Evolutionary conservation across 495 filamentous ascomycete genomes (phyloP).

Genomic region (Penicillium pancosmium): DNA sequence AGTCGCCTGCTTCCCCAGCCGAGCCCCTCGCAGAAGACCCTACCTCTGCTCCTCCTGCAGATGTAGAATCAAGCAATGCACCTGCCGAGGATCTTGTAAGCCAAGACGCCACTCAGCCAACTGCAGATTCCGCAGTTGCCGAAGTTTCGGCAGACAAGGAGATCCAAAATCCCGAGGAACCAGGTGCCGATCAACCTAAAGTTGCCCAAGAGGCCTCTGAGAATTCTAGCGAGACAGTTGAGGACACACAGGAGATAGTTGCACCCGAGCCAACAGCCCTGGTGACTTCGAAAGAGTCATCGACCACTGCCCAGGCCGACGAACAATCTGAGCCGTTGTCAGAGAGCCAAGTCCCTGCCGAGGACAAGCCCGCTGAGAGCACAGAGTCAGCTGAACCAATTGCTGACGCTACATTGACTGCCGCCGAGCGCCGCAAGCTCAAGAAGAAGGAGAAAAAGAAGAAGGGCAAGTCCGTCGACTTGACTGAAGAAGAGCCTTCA

Average conservation of each 20-base stretch:
- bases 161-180: not conserved
- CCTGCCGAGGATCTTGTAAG: not conserved
- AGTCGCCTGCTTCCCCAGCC: constrained; percentile 8
- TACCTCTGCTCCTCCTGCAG: not conserved
- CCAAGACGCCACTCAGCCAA: constrained; percentile 9
- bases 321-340: not conserved
- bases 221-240: not conserved
- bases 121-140: not conserved
- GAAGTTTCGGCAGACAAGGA: constrained; percentile 6
- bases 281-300: not conserved
- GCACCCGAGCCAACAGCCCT: not conserved
- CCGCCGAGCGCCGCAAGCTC: constrained; percentile 32
- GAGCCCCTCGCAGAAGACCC: constrained; percentile 8
- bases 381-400: constrained; percentile 11
- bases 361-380: constrained; percentile 12
- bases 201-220: constrained; percentile 5
- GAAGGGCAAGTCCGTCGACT: constrained; percentile 39
- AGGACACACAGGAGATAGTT: not conserved
- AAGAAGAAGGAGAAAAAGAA: constrained; percentile 53
- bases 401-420: constrained; percentile 21
- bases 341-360: not conserved
- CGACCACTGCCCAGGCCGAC: constrained; percentile 1
- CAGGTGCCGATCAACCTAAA: constrained; percentile 9
- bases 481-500: constrained; percentile 22
- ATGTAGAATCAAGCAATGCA: not conserved